Percentiles rank a stretch among this genome's conserved stretches.
Conservation (phyloP, 2,329 filamentous ascomycete genomes). For the Calonectria montana region DNA sequence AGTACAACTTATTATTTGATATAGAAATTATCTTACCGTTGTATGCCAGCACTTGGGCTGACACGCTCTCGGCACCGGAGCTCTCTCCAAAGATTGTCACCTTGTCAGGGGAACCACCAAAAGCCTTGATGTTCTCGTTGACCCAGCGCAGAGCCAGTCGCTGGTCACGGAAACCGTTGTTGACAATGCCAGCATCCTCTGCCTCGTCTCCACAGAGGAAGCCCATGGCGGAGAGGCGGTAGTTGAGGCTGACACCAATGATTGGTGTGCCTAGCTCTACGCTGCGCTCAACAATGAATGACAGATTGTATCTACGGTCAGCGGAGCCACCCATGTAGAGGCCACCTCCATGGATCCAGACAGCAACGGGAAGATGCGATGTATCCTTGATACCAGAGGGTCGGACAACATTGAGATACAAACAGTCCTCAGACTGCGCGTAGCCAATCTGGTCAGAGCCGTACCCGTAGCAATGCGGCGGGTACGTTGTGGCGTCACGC, state of each 20-base stretch:
- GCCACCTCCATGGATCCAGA: conserved; percentile 67
- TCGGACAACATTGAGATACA: conserved; percentile 71
- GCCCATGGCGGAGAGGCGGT: conserved; percentile 59
- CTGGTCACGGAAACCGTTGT: conserved; percentile 62
- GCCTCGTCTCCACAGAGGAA: conserved; percentile 58
- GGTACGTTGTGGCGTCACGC: conserved; percentile 57
- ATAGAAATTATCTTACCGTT: conserved; percentile 46
- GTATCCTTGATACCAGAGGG: conserved; percentile 56
- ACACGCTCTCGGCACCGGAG: conserved; percentile 59
- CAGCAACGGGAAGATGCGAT: conserved; percentile 59
- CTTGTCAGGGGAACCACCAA: conserved; percentile 57
- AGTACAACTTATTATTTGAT: background rate
- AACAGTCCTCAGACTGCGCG: conserved; percentile 63
- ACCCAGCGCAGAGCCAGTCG: conserved; percentile 60
- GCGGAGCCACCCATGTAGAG: conserved; percentile 46
- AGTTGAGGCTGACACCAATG: conserved; percentile 62
- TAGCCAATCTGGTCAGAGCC: conserved; percentile 47
- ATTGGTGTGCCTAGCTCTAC: conserved; percentile 58
- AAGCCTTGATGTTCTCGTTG: conserved; percentile 57
- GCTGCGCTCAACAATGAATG: conserved; percentile 64
- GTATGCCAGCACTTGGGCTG: conserved; percentile 59
- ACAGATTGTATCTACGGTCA: conserved; percentile 69
- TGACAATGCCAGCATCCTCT: conserved; percentile 55
- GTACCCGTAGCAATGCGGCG: conserved; percentile 62
- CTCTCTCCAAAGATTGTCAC: conserved; percentile 65